Evolutionary conservation across 208 protist genomes (phyloP).

Genomic region (Trichomonas vaginalis): DNA sequence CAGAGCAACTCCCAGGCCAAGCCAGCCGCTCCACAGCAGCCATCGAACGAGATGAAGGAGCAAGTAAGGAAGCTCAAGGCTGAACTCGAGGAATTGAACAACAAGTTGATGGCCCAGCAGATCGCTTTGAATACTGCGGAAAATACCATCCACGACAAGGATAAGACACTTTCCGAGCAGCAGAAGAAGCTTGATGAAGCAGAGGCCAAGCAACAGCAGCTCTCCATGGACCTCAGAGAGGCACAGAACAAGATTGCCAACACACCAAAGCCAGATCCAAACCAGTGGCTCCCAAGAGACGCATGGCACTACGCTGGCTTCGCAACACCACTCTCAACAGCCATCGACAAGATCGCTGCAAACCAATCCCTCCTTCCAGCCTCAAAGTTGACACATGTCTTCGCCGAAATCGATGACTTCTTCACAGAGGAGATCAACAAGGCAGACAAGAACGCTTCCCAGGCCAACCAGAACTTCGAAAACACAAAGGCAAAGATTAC

Average conservation of each 20-base stretch:
- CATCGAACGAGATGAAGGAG: background rate
- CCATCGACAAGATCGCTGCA: background rate
- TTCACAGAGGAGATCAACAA: background rate
- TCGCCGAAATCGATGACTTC: background rate
- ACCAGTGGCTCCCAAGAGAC: background rate
- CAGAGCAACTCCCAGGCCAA: background rate
- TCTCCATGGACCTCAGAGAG: background rate
- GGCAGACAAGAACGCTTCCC: background rate
- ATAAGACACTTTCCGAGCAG: background rate
- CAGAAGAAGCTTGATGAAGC: background rate
- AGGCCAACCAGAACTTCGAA: background rate
- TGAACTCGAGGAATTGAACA: background rate
- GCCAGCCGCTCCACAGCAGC: background rate
- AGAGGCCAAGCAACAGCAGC: background rate
- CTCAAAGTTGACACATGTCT: background rate
- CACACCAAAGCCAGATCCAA: background rate
- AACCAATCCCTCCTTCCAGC: background rate
- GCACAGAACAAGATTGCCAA: background rate
- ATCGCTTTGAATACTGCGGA: background rate
- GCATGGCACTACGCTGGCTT: background rate
- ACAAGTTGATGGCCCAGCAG: background rate
- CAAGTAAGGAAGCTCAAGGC: background rate
- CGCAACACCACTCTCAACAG: background rate
- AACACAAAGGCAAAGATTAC: background rate
- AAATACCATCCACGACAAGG: background rate